phyloP scores from a whole-genome alignment of 257 asterid species.

The Echites panduratus region DNA sequence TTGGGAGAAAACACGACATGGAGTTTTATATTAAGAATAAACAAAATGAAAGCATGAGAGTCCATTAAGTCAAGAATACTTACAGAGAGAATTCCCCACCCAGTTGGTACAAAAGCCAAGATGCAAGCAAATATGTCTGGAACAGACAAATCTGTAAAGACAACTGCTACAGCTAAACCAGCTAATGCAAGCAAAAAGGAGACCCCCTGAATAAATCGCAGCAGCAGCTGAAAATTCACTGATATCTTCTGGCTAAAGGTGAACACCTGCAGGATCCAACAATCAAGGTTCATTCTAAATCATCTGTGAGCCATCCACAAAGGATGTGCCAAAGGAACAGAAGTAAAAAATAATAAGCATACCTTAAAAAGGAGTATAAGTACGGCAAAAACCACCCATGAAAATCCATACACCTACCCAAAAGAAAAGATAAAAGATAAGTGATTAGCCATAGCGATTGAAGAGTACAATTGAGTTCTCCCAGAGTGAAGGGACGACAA shows the following conservation, averaged over 20 bases:
- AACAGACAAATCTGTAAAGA: conserved; percentile 48
- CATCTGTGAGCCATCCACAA: neutral
- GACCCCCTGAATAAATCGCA: conserved; percentile 87
- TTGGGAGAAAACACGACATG: neutral
- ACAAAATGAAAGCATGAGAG: neutral
- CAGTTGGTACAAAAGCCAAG: conserved; percentile 96
- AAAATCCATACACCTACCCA: conserved; percentile 71
- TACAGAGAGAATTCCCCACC: conserved; percentile 99
- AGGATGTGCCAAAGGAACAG: neutral
- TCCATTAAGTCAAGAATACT: conserved; percentile 17
- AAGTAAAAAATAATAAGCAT: conserved; percentile 9
- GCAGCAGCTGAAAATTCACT: conserved; percentile 88
- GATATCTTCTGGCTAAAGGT: conserved; percentile 97
- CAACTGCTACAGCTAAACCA: conserved; percentile 70
- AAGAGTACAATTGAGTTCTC: neutral
- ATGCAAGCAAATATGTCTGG: conserved; percentile 76
- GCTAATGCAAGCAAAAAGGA: conserved; percentile 74
- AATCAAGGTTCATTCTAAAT: neutral
- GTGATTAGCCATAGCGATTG: neutral
- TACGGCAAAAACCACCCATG: conserved; percentile 86
- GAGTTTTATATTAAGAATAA: neutral
- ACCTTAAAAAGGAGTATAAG: conserved; percentile 92
- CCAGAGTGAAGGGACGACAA: neutral
- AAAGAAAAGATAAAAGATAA: neutral
- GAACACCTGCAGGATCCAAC: conserved; percentile 63